A percentile compares a stretch with the other conserved stretches of the same genome.
phyloP scores from a whole-genome alignment of 441 rosid species.

The Pelargonium fulgidum region DNA sequence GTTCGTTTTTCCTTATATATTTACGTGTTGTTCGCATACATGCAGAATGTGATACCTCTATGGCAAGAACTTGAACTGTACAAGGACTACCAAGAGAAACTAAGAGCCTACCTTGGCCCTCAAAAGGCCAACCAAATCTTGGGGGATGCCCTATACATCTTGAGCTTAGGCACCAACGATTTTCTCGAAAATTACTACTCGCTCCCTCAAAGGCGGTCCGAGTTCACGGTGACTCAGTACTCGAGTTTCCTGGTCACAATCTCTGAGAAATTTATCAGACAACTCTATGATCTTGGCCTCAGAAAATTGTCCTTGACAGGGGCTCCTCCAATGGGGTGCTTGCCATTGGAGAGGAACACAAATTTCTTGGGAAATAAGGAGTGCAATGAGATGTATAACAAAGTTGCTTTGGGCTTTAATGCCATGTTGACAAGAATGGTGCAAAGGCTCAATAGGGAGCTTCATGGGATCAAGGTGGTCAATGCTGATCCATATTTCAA shows the following conservation, averaged over 20 bases:
- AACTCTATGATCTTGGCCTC: constrained; percentile 45
- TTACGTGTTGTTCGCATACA: no score
- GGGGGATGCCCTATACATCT: constrained; percentile 37
- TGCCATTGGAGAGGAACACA: constrained; percentile 57
- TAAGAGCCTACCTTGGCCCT: constrained; percentile 36
- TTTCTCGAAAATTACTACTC: constrained; percentile 58
- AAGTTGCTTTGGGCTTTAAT: constrained; percentile 44
- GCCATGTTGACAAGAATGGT: constrained; percentile 33
- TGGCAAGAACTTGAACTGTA: constrained; percentile 52
- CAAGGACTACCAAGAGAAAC: constrained; percentile 42
- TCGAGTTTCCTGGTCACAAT: constrained; percentile 44
- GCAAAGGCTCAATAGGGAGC: constrained; percentile 32
- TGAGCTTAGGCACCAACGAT: constrained; percentile 68
- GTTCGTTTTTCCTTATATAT: no score
- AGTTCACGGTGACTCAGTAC: constrained; percentile 35
- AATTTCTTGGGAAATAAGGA: constrained; percentile 28
- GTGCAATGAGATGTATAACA: constrained; percentile 40
- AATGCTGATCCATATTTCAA: constrained; percentile 26
- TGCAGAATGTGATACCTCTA: constrained; percentile 58
- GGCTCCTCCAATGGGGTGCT: constrained; percentile 64
- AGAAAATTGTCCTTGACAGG: constrained; percentile 49
- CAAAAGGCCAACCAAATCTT: constrained; percentile 30
- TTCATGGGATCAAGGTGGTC: constrained; percentile 38
- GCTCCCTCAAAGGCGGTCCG: constrained; percentile 29
- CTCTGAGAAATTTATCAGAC: constrained; percentile 30